A percentile compares a stretch with the other conserved stretches of the same genome.
Evolutionary conservation across 331 rosid species (phyloP).

Genomic region (Pyracantha coccinea): DNA sequence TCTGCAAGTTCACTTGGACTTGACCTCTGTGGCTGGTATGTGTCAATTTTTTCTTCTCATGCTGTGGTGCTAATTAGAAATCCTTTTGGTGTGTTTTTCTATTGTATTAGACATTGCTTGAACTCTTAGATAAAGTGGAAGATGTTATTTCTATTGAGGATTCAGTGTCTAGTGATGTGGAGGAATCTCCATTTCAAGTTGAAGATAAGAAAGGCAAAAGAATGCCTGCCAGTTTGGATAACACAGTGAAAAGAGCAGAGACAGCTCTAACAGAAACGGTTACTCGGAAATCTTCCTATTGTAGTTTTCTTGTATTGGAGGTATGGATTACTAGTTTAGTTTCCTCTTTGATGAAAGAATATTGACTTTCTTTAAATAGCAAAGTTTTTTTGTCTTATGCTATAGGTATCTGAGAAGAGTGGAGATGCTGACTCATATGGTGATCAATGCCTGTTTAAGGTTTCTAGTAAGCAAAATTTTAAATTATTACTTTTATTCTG

Average conservation of each 20-base stretch:
- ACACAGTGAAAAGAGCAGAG: constrained; percentile 13
- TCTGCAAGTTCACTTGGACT: background rate
- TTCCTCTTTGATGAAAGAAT: constrained; percentile 6
- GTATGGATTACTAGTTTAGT: constrained; percentile 32
- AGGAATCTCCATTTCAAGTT: constrained; percentile 27
- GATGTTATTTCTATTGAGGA: constrained; percentile 75
- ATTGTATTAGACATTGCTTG: constrained; percentile 69
- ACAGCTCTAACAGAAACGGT: constrained; percentile 12
- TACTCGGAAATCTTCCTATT: constrained; percentile 14
- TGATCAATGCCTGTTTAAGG: constrained; percentile 55
- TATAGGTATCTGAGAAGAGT: constrained; percentile 59
- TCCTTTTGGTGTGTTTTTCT: background rate
- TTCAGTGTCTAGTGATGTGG: constrained; percentile 22
- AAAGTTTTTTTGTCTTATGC: constrained; percentile 14
- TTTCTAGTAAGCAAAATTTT: constrained; percentile 26
- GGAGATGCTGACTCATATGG: constrained; percentile 38
- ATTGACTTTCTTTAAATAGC: background rate
- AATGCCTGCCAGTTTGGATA: constrained; percentile 24
- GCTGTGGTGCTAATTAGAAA: background rate
- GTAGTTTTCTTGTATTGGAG: constrained; percentile 81
- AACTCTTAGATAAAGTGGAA: constrained; percentile 90
- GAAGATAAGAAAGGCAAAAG: constrained; percentile 25
- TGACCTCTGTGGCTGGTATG: background rate
- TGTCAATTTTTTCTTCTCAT: background rate
- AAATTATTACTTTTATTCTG: background rate